Evolutionary conservation across 2,329 filamentous ascomycete species (phyloP).

Genomic region (Sporothrix pseudoabietina): DNA sequence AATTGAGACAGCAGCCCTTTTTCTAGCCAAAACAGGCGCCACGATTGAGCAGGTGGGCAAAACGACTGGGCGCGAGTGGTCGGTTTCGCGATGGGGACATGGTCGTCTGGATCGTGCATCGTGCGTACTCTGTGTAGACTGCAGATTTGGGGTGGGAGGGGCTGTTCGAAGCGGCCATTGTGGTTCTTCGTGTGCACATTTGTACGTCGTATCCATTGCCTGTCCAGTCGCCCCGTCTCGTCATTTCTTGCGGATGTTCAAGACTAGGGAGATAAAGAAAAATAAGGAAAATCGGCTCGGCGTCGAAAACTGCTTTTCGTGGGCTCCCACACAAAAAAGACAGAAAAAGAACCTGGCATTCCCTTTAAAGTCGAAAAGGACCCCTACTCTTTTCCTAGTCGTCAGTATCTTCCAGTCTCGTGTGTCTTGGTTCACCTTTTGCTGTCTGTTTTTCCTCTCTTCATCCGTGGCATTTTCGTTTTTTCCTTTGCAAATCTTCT

Average conservation of each 20-base stretch:
- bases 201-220: neutral
- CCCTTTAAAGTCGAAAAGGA: slow-evolving; percentile 11
- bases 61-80: slow-evolving; percentile 33
- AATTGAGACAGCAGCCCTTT: slow-evolving; percentile 1
- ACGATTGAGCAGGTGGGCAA: slow-evolving; percentile 34
- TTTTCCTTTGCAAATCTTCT: neutral
- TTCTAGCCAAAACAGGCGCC: slow-evolving; percentile 12
- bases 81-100: neutral
- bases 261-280: neutral
- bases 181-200: neutral
- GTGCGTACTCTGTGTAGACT: neutral
- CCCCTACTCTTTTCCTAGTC: neutral
- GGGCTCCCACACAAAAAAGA: neutral
- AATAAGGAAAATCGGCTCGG: neutral
- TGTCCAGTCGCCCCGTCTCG: neutral
- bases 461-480: neutral
- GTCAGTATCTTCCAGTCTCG: neutral
- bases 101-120: slow-evolving; percentile 16
- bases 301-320: neutral
- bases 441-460: neutral
- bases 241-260: neutral
- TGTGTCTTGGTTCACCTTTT: neutral
- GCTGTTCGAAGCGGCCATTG: neutral
- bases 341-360: neutral
- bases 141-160: slow-evolving; percentile 10